Evolutionary conservation across 2,329 filamentous ascomycete genomes (phyloP), one percentile per base, ranked within the genome.

Genomic region (Chrysosporium queenslandicum): DNA sequence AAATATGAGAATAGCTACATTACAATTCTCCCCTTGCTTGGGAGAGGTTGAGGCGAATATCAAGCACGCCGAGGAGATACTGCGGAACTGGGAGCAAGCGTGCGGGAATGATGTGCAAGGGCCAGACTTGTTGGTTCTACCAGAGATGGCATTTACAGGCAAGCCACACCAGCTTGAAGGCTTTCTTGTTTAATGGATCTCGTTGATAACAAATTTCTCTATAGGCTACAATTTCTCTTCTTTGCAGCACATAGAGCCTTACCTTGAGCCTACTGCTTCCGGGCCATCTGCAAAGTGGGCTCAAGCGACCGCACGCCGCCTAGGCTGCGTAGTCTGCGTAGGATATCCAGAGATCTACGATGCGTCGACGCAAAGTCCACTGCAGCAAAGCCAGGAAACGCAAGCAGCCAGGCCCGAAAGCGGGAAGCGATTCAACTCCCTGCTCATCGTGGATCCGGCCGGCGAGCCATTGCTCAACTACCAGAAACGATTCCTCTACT

Each of bases 401-500:
- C 16, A 25, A 41, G 46, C 51, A 30, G 42, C 37, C 1, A 16
- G 30, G 1, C 53, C 39, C 4, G 54, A 43, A 2, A 52, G 39
- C 3, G 53, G 36, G n/a, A 40, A 50, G 6, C 34, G 56, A 32
- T 83, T 81, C 67, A 84, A 84, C 61, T 75, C 77, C 7, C 74
- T 77, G 3, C 72, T 83, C 16, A 77, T 80, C 21, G 73, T 83
- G 23, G 71, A 72, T n/a, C 74, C 78, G 2, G 58, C 63, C 0
- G 81, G 80, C 2, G 60, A 71, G n/a, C 66, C 81, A 2, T 58
- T 83, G 11, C 67, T 71, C 41, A 80, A 82, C 60, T 82, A 83
- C 65, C 77, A 80, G 56, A 84, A 84, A 63, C 73, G 73, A 9
- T 82, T 82, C 59, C 74, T 84, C 55, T 84, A 82, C 69, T 82